Conservation (phyloP, 768 basidiomycete species). For the Boletellus ananas region DNA sequence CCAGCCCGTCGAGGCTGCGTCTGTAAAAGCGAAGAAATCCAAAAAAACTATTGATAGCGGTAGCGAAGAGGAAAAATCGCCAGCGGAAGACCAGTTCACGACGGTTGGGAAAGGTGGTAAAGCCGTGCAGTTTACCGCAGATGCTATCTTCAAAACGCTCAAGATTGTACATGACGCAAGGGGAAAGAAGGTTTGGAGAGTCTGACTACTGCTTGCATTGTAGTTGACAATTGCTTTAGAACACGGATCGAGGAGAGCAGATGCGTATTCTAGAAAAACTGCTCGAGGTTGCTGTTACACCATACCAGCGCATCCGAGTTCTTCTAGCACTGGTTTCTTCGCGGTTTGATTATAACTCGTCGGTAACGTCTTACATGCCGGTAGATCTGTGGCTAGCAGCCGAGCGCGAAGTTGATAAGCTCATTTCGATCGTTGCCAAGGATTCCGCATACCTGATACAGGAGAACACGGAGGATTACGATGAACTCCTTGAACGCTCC, state of each 20-base stretch:
- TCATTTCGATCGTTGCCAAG: constrained; percentile 72
- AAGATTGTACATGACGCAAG: constrained; percentile 90
- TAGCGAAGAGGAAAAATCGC: constrained; percentile 41
- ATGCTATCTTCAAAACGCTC: constrained; percentile 88
- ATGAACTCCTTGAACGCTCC: constrained; percentile 79
- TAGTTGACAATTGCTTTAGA: constrained; percentile 45
- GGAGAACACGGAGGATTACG: constrained; percentile 85
- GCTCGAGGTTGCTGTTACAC: constrained; percentile 77
- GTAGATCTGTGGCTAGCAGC: constrained; percentile 87
- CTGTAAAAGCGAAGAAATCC: constrained; percentile 36
- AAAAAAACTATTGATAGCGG: constrained; percentile 33
- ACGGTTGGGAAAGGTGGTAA: constrained; percentile 92
- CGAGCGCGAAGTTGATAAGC: constrained; percentile 82
- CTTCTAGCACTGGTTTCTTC: constrained; percentile 91
- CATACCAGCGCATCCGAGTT: constrained; percentile 93
- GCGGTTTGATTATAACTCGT: constrained; percentile 95
- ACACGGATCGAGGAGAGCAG: constrained; percentile 94
- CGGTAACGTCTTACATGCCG: constrained; percentile 83
- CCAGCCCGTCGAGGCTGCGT: constrained; percentile 41
- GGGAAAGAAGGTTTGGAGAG: constrained; percentile 81
- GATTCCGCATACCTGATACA: constrained; percentile 81
- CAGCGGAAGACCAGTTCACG: constrained; percentile 65
- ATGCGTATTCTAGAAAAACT: constrained; percentile 87
- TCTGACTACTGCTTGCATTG: constrained; percentile 3
- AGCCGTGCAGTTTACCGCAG: constrained; percentile 73